Conservation (phyloP, 2,329 filamentous ascomycete genomes). For the Alternaria ventricosa region DNA sequence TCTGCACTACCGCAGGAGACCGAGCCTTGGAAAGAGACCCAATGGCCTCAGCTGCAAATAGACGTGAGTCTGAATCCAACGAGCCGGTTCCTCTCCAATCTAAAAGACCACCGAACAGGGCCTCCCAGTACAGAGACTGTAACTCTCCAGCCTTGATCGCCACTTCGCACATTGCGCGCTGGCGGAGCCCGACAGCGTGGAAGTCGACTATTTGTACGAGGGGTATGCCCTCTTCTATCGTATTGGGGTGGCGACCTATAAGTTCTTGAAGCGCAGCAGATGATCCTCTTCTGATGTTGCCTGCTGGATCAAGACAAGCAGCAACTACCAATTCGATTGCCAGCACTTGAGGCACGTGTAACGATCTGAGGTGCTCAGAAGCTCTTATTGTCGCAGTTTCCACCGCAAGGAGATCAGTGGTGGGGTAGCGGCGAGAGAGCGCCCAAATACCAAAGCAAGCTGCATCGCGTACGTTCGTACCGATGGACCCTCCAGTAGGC, state of each 20-base stretch:
- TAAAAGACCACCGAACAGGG: constrained; percentile 73
- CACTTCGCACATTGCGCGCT: constrained; percentile 80
- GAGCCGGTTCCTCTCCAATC: constrained; percentile 91
- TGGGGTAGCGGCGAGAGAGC: constrained; percentile 84
- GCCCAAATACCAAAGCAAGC: constrained; percentile 98
- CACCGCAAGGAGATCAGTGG: constrained; percentile 73
- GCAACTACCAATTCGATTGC: constrained; percentile 82
- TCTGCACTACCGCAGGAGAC: constrained; percentile 43
- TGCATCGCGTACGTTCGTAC: constrained; percentile 90
- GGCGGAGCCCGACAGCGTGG: constrained; percentile 86
- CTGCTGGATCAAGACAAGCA: constrained; percentile 85
- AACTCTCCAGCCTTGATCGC: constrained; percentile 72
- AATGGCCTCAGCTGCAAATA: constrained; percentile 73
- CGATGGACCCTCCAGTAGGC: constrained; percentile 81
- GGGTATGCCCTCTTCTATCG: constrained; percentile 78
- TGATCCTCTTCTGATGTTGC: constrained; percentile 90
- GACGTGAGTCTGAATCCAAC: constrained; percentile 74
- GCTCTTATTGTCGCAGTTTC: constrained; percentile 53
- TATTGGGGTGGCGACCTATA: constrained; percentile 89
- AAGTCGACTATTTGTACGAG: constrained; percentile 93
- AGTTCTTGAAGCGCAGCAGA: constrained; percentile 95
- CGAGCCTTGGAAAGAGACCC: constrained; percentile 61
- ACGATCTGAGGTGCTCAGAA: constrained; percentile 51
- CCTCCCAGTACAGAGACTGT: constrained; percentile 68
- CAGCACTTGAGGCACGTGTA: constrained; percentile 72